These are phyloP conservation scores for Cystofilobasidium ferigula DNA, from an alignment of 768 basidiomycete species.

Conservation along the genomic window DNA sequence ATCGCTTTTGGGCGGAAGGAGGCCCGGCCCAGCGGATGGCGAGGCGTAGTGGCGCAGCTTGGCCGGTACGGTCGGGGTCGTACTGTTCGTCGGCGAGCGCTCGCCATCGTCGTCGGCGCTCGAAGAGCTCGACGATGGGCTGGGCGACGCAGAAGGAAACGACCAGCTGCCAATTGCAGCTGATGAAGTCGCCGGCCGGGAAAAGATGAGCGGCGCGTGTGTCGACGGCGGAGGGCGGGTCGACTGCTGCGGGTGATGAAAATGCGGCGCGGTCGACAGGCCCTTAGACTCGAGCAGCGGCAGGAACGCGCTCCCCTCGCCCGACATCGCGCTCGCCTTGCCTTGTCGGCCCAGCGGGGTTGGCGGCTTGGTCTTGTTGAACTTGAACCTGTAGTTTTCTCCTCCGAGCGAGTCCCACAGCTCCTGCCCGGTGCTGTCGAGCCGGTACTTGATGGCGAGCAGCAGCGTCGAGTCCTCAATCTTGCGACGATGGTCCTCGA, in stretches of 20 bases:
- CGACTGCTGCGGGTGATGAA: background rate
- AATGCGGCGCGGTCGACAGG: background rate
- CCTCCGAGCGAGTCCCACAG: constrained; percentile 87
- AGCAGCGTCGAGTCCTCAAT: constrained; percentile 70
- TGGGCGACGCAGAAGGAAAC: background rate
- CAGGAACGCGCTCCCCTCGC: constrained; percentile 18
- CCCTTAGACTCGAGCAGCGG: constrained; percentile 23
- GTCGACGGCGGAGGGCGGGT: background rate
- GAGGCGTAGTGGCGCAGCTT: too few relatives aligned
- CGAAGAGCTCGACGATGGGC: too few relatives aligned
- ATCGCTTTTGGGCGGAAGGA: too few relatives aligned
- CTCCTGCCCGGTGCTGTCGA: constrained; percentile 55
- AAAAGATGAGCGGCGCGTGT: background rate
- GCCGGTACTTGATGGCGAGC: constrained; percentile 60
- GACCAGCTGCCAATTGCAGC: background rate
- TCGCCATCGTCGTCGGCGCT: too few relatives aligned
- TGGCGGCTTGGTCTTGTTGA: constrained; percentile 39
- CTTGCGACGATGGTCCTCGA: constrained; percentile 67
- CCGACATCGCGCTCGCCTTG: background rate
- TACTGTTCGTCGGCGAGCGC: too few relatives aligned
- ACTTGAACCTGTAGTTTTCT: constrained; percentile 65
- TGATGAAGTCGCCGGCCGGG: background rate
- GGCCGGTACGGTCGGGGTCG: background rate
- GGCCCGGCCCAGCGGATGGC: constrained; percentile 36
- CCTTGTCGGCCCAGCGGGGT: background rate